Conservation (phyloP, 139 green algal species). For the Tetradesmus lagerheimii region DNA sequence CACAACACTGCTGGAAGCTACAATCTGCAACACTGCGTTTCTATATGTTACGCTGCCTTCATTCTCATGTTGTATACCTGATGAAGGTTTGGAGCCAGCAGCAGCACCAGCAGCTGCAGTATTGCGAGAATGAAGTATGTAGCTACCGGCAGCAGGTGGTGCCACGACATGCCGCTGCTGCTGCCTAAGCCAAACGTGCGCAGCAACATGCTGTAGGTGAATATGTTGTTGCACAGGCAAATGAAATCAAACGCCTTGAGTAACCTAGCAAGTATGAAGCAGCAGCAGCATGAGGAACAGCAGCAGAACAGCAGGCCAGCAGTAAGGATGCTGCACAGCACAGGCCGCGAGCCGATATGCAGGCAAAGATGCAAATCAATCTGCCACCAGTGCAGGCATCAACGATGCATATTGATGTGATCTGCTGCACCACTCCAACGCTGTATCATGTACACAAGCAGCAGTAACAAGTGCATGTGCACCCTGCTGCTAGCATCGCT, state of each 20-base stretch:
- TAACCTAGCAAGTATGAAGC: neutral
- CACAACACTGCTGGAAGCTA: too few relatives aligned
- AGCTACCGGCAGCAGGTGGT: neutral
- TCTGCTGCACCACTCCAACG: neutral
- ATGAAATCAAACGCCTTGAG: neutral
- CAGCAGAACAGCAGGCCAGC: neutral
- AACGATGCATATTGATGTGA: neutral
- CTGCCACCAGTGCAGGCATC: neutral
- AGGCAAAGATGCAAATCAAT: neutral
- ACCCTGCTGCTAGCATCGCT: neutral
- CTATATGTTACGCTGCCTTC: too few relatives aligned
- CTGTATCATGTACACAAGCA: neutral
- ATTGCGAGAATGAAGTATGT: neutral
- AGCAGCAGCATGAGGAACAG: neutral
- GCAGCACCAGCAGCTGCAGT: neutral
- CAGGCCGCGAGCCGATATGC: too few relatives aligned
- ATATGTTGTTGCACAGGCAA: neutral
- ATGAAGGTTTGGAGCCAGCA: neutral
- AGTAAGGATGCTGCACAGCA: neutral
- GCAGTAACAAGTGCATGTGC: neutral
- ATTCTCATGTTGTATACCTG: neutral
- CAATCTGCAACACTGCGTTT: too few relatives aligned
- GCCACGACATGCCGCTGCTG: neutral
- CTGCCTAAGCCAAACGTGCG: neutral
- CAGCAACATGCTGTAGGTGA: neutral